Evolutionary conservation across 1,139 yeast species (phyloP), one percentile per base, ranked within the genome.

Genomic region (Blastobotrys arbuscula): DNA sequence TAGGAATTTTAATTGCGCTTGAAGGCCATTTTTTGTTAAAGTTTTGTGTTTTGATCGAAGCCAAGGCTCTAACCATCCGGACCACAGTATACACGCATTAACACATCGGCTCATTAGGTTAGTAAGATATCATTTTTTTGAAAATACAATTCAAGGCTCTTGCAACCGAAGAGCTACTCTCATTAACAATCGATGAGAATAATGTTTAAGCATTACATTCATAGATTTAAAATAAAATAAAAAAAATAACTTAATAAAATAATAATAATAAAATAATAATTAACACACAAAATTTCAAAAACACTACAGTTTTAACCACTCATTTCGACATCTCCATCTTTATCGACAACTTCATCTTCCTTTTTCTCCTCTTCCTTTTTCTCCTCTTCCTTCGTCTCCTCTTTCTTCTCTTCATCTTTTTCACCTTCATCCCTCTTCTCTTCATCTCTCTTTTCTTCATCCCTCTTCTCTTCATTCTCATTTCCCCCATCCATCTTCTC

Each of bases 301-400:
- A 36, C 15, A 12, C 16, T 8, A n/a, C 12, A 7, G 13, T 31
- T 31, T 49, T 47, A 52, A 36, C 39, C 52, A 37, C 42, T 58
- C 70, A 67, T 66, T 44, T 63, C 62, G 16, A 61, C 59, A 50
- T 67, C 72, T 31, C 68, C 69, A 46, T 65, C 71, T 30, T 49
- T 47, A 37, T 53, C 56, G 33, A 51, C 55, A 15, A 58, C 51
- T 3, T 56, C 50, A 28, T 57, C 63, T n/a, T 49, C 53, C 18
- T 43, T 57, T 13, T 58, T 54, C 16, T 42, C 42, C 16, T 49
- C 53, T 18, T 42, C 58, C 13, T 58, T 54, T 38, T 10, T 20
- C 6, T 7, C 23, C 2, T n/a, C 37, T 26, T 43, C 44, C 19
- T 21, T 24, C 4, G 15, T 10, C 5, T 16, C 7, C 19, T 23